Percentiles rank a stretch among this genome's conserved stretches.
Evolutionary conservation across 148 eudicot genomes (phyloP).

Genomic region (Oxyria digyna): DNA sequence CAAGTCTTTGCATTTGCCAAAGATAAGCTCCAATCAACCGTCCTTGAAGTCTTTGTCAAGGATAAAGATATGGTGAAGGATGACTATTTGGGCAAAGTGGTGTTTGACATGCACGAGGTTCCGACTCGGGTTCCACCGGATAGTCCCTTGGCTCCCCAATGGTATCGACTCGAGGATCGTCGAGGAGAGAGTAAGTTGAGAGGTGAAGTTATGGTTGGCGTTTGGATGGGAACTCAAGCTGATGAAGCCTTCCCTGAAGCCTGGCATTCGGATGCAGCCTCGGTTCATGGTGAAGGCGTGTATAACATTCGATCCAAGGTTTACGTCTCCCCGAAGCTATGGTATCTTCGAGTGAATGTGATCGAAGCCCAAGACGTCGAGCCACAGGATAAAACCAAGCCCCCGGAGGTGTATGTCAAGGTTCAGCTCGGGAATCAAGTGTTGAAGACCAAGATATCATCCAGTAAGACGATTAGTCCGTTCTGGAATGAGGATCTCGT

Average conservation of each 20-base stretch:
- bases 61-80: conserved; percentile 34
- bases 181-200: conserved; percentile 22
- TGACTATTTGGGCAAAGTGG: conserved; percentile 30
- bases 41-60: conserved; percentile 26
- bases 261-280: conserved; percentile 35
- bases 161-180: conserved; percentile 36
- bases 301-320: conserved; percentile 32
- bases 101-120: conserved; percentile 30
- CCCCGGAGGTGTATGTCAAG: conserved; percentile 25
- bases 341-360: conserved; percentile 34
- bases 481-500: conserved; percentile 37
- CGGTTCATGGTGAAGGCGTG: conserved; percentile 26
- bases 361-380: conserved; percentile 39
- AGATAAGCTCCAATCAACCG: conserved; percentile 32
- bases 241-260: conserved; percentile 46
- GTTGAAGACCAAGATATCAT: conserved; percentile 22
- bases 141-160: conserved; percentile 37
- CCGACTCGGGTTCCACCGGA: conserved; percentile 39
- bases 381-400: conserved; percentile 21
- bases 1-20: conserved; percentile 39
- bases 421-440: conserved; percentile 22
- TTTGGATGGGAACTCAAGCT: conserved; percentile 44
- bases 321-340: conserved; percentile 29
- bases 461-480: conserved; percentile 20
- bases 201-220: conserved; percentile 37